phyloP scores from a whole-genome alignment of 768 basidiomycete species.

The Serendipita vermifera region DNA sequence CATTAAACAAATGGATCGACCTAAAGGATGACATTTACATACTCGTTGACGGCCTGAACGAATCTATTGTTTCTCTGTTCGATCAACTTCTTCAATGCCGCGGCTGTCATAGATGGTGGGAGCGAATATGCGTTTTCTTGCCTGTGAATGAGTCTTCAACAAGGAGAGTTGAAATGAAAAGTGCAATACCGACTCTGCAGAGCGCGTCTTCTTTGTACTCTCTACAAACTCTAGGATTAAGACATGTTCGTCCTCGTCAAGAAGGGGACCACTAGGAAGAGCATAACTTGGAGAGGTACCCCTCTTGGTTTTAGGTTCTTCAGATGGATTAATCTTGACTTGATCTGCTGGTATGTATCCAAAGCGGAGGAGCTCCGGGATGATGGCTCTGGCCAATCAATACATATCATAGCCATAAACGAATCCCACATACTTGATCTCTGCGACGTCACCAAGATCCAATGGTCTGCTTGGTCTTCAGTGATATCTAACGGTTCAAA shows the following conservation, averaged over 20 bases:
- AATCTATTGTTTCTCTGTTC: slow-evolving; percentile 58
- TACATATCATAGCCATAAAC: too few species aligned
- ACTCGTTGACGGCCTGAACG: slow-evolving; percentile 56
- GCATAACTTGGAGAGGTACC: slow-evolving; percentile 33
- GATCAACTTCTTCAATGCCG: slow-evolving; percentile 53
- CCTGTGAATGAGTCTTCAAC: slow-evolving; percentile 8
- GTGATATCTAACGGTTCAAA: slow-evolving; percentile 7
- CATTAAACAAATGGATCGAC: too few species aligned
- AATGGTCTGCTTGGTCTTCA: slow-evolving; percentile 42
- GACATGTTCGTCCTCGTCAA: slow-evolving; percentile 36
- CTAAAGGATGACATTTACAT: slow-evolving; percentile 19
- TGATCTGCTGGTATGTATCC: slow-evolving; percentile 61
- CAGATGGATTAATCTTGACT: slow-evolving; percentile 37
- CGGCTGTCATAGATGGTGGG: slow-evolving; percentile 37
- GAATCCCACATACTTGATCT: slow-evolving; percentile 76
- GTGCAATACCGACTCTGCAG: slow-evolving; percentile 14
- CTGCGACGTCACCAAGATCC: slow-evolving; percentile 62
- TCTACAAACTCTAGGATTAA: slow-evolving; percentile 41
- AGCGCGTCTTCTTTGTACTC: slow-evolving; percentile 18
- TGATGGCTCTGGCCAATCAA: slow-evolving; percentile 63
- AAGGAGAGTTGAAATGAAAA: not conserved
- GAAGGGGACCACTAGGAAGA: slow-evolving; percentile 17
- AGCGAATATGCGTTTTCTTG: slow-evolving; percentile 21
- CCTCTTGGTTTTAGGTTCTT: slow-evolving; percentile 20
- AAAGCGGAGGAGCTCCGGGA: slow-evolving; percentile 70